phyloP scores from a whole-genome alignment of 202 grass and related monocot genomes.

The Setaria viridis region DNA sequence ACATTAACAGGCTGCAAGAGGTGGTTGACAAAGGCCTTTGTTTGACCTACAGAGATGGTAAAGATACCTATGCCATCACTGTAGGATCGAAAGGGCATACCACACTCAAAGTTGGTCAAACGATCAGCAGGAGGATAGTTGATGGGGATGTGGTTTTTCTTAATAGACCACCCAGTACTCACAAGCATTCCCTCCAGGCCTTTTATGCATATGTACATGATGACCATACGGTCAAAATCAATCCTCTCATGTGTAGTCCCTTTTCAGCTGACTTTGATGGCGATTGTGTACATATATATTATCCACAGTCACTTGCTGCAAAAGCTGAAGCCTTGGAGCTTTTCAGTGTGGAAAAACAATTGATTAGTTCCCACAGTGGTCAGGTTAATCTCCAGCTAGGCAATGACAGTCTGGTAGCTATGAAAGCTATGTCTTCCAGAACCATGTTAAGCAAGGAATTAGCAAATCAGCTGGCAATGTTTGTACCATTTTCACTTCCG shows the following conservation, averaged over 20 bases:
- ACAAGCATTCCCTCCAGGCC: slow-evolving; percentile 93
- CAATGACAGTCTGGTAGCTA: slow-evolving; percentile 74
- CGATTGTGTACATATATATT: slow-evolving; percentile 94
- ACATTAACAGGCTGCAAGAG: slow-evolving; percentile 72
- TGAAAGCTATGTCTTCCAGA: slow-evolving; percentile 68
- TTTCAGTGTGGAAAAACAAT: slow-evolving; percentile 85
- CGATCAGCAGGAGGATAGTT: slow-evolving; percentile 75
- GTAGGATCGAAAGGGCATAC: slow-evolving; percentile 87
- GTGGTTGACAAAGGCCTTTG: slow-evolving; percentile 81
- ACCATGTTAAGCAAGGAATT: slow-evolving; percentile 60
- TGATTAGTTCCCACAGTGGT: slow-evolving; percentile 80
- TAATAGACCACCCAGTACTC: slow-evolving; percentile 89
- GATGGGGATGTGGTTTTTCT: slow-evolving; percentile 94
- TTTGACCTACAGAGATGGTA: slow-evolving; percentile 86
- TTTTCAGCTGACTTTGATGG: slow-evolving; percentile 92
- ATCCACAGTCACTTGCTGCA: slow-evolving; percentile 87
- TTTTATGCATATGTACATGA: slow-evolving; percentile 88
- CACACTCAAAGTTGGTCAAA: slow-evolving; percentile 81
- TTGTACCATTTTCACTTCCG: slow-evolving; percentile 52
- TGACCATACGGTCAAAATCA: slow-evolving; percentile 95
- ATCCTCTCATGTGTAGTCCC: slow-evolving; percentile 78
- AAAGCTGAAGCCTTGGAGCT: slow-evolving; percentile 89
- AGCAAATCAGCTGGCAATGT: slow-evolving; percentile 83
- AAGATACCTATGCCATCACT: slow-evolving; percentile 78
- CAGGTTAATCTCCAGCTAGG: slow-evolving; percentile 78